Conservation (phyloP, 2,329 filamentous ascomycete species). For the Aspergillus quadrilineatus region DNA sequence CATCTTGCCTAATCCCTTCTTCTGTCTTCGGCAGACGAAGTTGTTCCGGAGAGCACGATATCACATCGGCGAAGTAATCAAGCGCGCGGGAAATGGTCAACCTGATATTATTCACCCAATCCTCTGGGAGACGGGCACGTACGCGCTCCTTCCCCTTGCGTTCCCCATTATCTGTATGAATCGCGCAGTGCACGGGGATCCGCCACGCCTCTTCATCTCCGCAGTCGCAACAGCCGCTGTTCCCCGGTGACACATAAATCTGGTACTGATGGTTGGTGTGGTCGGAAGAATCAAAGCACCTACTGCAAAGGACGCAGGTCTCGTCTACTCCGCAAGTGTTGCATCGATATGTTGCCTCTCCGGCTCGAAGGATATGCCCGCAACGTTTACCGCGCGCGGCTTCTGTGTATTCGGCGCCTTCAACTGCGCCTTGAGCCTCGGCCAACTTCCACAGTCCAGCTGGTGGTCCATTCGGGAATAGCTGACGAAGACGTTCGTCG, state of each 20-base stretch:
- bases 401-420: slow-evolving; percentile 92
- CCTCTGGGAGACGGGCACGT: slow-evolving; percentile 70
- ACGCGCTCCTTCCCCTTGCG: slow-evolving; percentile 52
- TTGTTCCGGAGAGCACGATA: slow-evolving; percentile 96
- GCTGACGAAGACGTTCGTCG: slow-evolving; percentile 69
- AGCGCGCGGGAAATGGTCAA: slow-evolving; percentile 83
- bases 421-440: slow-evolving; percentile 85
- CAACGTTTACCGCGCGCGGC: slow-evolving; percentile 89
- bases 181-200: slow-evolving; percentile 78
- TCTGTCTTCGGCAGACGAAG: slow-evolving; percentile 80
- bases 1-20: slow-evolving; percentile 77
- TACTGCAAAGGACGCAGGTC: slow-evolving; percentile 89
- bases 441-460: slow-evolving; percentile 70
- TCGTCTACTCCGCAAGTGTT: slow-evolving; percentile 93
- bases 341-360: slow-evolving; percentile 92
- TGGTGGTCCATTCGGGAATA: slow-evolving; percentile 77
- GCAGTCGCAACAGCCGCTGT: slow-evolving; percentile 96
- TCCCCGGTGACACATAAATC: slow-evolving; percentile 82
- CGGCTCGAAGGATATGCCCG: slow-evolving; percentile 93
- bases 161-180: slow-evolving; percentile 68
- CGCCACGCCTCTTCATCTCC: slow-evolving; percentile 95
- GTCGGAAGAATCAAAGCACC: slow-evolving; percentile 93
- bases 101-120: slow-evolving; percentile 73
- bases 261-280: slow-evolving; percentile 91
- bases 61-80: slow-evolving; percentile 96